phyloP scores from a whole-genome alignment of 148 eudicot species.

The Rhododendron griersonianum region DNA sequence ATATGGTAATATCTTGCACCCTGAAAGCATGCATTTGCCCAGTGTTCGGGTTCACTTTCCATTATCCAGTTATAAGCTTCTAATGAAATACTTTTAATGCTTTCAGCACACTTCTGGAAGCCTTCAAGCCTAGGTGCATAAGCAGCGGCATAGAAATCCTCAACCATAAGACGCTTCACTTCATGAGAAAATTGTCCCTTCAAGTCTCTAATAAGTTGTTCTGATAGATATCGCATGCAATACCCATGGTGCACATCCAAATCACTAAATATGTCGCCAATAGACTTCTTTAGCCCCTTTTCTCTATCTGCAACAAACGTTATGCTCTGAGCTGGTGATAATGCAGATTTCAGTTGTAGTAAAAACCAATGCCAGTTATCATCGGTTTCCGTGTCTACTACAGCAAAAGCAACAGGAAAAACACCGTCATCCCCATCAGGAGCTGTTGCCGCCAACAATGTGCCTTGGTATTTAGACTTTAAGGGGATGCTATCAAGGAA shows the following conservation, averaged over 20 bases:
- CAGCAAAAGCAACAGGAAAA: slow-evolving; percentile 94
- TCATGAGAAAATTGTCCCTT: slow-evolving; percentile 84
- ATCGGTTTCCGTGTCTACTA: slow-evolving; percentile 70
- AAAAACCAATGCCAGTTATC: slow-evolving; percentile 94
- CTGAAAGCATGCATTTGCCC: slow-evolving; percentile 80
- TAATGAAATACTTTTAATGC: slow-evolving; percentile 65
- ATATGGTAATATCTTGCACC: slow-evolving; percentile 82
- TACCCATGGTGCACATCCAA: slow-evolving; percentile 59
- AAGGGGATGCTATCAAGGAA: slow-evolving; percentile 79
- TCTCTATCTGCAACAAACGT: slow-evolving; percentile 80
- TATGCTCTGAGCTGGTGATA: slow-evolving; percentile 42
- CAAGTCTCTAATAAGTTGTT: slow-evolving; percentile 52
- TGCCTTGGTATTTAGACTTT: slow-evolving; percentile 88
- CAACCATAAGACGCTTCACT: slow-evolving; percentile 74
- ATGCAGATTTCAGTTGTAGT: slow-evolving; percentile 60
- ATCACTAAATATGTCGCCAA: slow-evolving; percentile 52
- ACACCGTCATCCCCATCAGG: slow-evolving; percentile 82
- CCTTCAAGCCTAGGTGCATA: slow-evolving; percentile 58
- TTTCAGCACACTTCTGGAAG: slow-evolving; percentile 51
- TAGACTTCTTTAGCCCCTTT: slow-evolving; percentile 73
- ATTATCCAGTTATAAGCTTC: slow-evolving; percentile 88
- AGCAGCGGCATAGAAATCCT: slow-evolving; percentile 75
- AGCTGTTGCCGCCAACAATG: slow-evolving; percentile 75
- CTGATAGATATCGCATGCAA: slow-evolving; percentile 65
- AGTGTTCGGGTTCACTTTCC: slow-evolving; percentile 63